Evolutionary conservation across 306 rosid species (phyloP).

Genomic region (Hylodesmum podocarpum): DNA sequence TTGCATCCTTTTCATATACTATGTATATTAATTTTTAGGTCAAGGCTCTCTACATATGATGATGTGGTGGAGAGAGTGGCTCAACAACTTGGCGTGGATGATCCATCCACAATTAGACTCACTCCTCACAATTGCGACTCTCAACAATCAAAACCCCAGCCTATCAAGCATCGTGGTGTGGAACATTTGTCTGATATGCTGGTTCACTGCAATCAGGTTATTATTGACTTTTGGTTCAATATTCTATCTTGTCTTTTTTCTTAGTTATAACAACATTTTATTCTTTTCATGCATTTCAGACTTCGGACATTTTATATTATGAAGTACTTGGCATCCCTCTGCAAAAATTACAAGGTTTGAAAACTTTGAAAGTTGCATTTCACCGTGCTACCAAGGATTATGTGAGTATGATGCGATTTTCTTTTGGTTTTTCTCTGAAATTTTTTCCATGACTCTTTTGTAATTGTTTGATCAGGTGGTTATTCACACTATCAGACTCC

Average conservation of each 20-base stretch:
- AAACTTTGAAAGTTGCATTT: constrained; percentile 87
- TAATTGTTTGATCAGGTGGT: constrained; percentile 54
- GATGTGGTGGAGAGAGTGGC: constrained; percentile 89
- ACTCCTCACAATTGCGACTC: constrained; percentile 92
- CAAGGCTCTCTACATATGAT: constrained; percentile 82
- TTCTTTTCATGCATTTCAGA: constrained; percentile 48
- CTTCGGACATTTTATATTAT: constrained; percentile 78
- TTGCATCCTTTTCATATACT: constrained; percentile 21
- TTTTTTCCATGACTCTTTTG: not conserved
- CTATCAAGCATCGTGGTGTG: constrained; percentile 80
- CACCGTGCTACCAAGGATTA: constrained; percentile 87
- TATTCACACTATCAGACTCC: constrained; percentile 81
- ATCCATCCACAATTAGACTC: constrained; percentile 80
- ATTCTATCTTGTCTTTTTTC: constrained; percentile 14
- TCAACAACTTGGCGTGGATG: constrained; percentile 75
- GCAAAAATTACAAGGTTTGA: constrained; percentile 89
- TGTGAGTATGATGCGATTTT: constrained; percentile 47
- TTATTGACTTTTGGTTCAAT: constrained; percentile 27
- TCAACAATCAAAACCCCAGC: constrained; percentile 92
- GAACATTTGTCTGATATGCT: constrained; percentile 87
- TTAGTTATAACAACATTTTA: constrained; percentile 19
- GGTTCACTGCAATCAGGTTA: constrained; percentile 89
- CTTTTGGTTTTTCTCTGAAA: constrained; percentile 1
- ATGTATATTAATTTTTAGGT: constrained; percentile 51
- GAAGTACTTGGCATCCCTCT: constrained; percentile 93